phyloP scores from a whole-genome alignment of 2,329 filamentous ascomycete genomes.

The Arthrocladium fulminans region DNA sequence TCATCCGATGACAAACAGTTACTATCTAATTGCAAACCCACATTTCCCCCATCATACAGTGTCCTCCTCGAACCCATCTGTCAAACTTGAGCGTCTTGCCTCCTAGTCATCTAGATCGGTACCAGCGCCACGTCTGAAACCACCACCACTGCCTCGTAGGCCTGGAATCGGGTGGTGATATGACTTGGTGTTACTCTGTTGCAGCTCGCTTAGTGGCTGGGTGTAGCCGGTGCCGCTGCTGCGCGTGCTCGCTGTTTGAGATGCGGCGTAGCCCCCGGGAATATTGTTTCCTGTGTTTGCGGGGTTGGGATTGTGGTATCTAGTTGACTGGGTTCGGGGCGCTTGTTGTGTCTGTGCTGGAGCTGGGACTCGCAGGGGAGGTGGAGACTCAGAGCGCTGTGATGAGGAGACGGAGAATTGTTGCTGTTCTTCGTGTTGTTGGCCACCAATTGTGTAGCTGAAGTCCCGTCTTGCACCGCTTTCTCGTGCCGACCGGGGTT shows the following conservation, averaged over 20 bases:
- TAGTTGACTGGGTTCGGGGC: constrained; percentile 9
- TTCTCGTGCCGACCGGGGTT: no score
- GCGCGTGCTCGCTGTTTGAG: constrained; percentile 12
- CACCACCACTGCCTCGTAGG: constrained; percentile 24
- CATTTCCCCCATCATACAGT: no score
- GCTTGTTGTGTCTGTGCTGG: constrained; percentile 13
- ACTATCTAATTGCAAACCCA: no score
- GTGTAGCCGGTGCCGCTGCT: background rate
- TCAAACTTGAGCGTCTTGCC: no score
- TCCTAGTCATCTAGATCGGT: constrained; percentile 29
- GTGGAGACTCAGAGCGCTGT: constrained; percentile 11
- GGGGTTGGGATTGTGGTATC: background rate
- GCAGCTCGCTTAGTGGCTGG: constrained; percentile 34
- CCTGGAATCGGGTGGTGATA: constrained; percentile 52
- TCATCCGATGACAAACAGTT: no score
- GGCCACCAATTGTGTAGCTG: constrained; percentile 15
- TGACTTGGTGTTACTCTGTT: constrained; percentile 38
- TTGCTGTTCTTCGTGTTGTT: constrained; percentile 10
- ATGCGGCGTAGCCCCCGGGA: constrained; percentile 35
- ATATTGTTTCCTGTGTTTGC: constrained; percentile 20
- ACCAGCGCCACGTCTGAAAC: constrained; percentile 19
- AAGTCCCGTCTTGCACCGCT: constrained; percentile 15
- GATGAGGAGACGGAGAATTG: constrained; percentile 14
- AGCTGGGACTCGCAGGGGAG: constrained; percentile 13
- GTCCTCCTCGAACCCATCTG: no score